phyloP scores from a whole-genome alignment of 176 grass and related monocot genomes.

The Themeda triandra region DNA sequence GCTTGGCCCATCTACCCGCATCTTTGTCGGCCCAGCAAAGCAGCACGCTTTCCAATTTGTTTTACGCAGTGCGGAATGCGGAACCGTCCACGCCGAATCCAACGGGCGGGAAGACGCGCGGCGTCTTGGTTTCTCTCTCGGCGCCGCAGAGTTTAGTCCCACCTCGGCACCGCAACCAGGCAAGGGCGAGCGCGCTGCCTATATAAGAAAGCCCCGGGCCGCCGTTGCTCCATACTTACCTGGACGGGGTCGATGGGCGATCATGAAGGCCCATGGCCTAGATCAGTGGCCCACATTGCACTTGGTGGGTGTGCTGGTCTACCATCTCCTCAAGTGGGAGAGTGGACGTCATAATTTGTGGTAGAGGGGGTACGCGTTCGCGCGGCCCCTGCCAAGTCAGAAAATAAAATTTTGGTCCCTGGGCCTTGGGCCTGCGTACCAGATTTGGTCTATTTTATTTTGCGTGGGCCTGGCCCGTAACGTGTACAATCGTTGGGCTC shows the following conservation, averaged over 20 bases:
- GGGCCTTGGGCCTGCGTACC: too few species aligned
- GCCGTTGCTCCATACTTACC: not conserved
- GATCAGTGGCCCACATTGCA: constrained; percentile 41
- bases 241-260: constrained; percentile 27
- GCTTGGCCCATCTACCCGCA: not conserved
- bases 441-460: too few species aligned
- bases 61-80: too few species aligned
- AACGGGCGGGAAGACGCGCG: too few species aligned
- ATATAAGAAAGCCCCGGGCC: not conserved
- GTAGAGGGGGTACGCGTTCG: constrained; percentile 59
- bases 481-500: too few species aligned
- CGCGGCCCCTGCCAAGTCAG: constrained; percentile 55
- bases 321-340: constrained; percentile 48
- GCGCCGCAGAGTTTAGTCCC: not conserved
- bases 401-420: too few species aligned
- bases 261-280: constrained; percentile 26
- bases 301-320: constrained; percentile 33
- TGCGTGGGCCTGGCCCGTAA: too few species aligned
- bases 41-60: not conserved
- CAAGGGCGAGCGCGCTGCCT: not conserved
- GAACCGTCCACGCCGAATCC: too few species aligned
- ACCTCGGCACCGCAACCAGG: not conserved
- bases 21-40: not conserved
- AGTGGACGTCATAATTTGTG: constrained; percentile 51
- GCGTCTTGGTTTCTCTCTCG: not conserved